Evolutionary conservation across 1,139 yeast genomes (phyloP), one percentile per base, ranked within the genome.

Genomic region (Pneumocystis jirovecii): DNA sequence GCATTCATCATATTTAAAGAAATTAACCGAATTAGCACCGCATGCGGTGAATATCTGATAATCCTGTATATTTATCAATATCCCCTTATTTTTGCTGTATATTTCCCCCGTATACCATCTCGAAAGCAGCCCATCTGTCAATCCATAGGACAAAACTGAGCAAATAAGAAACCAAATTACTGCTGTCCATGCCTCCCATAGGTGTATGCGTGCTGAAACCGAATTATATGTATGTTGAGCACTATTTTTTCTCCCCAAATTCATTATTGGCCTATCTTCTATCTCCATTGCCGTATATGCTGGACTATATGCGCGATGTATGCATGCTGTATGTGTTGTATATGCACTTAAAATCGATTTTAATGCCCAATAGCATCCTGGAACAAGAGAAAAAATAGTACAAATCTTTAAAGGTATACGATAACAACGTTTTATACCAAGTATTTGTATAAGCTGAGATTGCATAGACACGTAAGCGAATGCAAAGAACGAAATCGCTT

Each of bases 51-150:
- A 74, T 91, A 91, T 25, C 88, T 89, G 59, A 91, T 95, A 57
- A 91, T 88, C 95, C 69, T 65, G 31, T 19, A 12, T 8, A 21
- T 25, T 21, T 45, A 45, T 50, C 21, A 50, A 10, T 12, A 40
- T 25, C 4, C 17, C 1, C 5, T 31, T 5, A 31, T 31, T 25
- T n/a, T 50, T 25, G 12, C 3, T 3, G 25, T 25, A 25, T 8
- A 25, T 12, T n/a, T 31, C 5, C 34, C 5, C 5, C 34, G 34
- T 31, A 31, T 50, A 50, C 34, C 57, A 93, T 62, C 98, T 79
- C 31, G 89, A 87, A 86, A 91, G 89, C 57, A 93, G 78, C 0
- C 96, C 95, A 73, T 91, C 97, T 59, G 91, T 78, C 4, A 89
- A 90, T 1, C 91, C 84, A 74, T 85, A 90, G 15, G 95, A 85